Base-by-base conservation (phyloP, 805 yeast species). In the Clavispora fructus region DNA sequence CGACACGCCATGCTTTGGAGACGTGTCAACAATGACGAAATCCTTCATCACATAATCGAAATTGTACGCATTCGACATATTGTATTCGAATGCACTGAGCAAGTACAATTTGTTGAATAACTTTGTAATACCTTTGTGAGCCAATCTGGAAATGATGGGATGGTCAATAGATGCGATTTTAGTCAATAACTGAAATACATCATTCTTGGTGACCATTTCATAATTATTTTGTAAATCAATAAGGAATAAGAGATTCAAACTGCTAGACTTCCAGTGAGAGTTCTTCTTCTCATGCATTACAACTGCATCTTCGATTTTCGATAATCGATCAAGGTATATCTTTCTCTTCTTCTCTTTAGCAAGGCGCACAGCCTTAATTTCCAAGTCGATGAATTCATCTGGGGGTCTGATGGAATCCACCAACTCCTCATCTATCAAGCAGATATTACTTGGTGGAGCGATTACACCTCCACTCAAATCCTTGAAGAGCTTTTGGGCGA, bases 261-360 rank as follows among this genome's bases (percentile, higher is more conserved):
- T 57, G 17, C 78, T 65, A 6, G 73, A 62, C 53, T 76, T 82
- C 95, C 94, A 86, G 47, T 80, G 80, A 2, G 61, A 57, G 28
- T 65, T 62, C 31, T 47, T 37, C 35, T 56, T 51, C 44, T 68
- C 71, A 32, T 55, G 53, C 1, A 42, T 33, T 7, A 69, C 28
- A 11, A 70, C 60, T 29, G 46, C 46, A n/a, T 62, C 61, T 48
- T 80, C 80, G 7, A 85, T 56, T 11, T 64, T 64, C 2, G 58
- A 55, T 28, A 85, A 52, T 14, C 71, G 58, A 0, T 67, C 65
- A 17, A 73, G 53, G 46, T 77, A 77, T 0, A 62, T 31, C 9
- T 58, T 58, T 50, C 84, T 69, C 59, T 85, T 87, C 43, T 63
- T 68, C 17, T 76, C 78, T 54, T 87, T 87, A 0, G 91, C 91